A percentile compares a stretch with the other conserved stretches of the same genome.
Evolutionary conservation across 495 filamentous ascomycete genomes (phyloP).

Genomic region (Staphylotrichum longicolle): DNA sequence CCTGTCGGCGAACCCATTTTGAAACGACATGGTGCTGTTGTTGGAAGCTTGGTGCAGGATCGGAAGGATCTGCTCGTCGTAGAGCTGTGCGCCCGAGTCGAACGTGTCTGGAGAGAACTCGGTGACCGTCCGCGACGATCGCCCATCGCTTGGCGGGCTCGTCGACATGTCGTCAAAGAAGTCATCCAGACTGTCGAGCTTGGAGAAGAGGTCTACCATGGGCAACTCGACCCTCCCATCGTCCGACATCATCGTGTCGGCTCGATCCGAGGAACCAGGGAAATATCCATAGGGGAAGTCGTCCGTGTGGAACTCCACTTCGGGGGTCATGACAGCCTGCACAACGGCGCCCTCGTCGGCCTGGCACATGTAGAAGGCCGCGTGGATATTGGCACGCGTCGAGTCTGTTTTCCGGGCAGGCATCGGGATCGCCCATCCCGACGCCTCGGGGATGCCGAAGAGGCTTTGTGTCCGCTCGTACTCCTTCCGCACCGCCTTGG

Average conservation of each 20-base stretch:
- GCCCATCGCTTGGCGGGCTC: constrained; percentile 53
- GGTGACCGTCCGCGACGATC: constrained; percentile 62
- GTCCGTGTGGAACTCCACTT: constrained; percentile 88
- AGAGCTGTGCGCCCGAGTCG: constrained; percentile 79
- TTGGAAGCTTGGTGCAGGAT: constrained; percentile 71
- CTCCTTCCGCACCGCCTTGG: constrained; percentile 81
- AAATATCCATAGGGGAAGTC: constrained; percentile 84
- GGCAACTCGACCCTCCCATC: constrained; percentile 67
- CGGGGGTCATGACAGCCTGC: constrained; percentile 71
- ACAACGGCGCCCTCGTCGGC: constrained; percentile 51
- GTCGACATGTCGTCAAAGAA: constrained; percentile 73
- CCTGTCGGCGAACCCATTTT: constrained; percentile 79
- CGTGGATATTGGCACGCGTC: constrained; percentile 90
- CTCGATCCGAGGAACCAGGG: constrained; percentile 56
- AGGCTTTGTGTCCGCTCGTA: constrained; percentile 91
- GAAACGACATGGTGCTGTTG: constrained; percentile 64
- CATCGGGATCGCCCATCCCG: constrained; percentile 93
- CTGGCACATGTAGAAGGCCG: constrained; percentile 88
- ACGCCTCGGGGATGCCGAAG: constrained; percentile 94
- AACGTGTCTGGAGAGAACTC: constrained; percentile 59
- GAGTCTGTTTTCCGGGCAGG: constrained; percentile 81
- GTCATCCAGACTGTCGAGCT: constrained; percentile 89
- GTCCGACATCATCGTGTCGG: constrained; percentile 90
- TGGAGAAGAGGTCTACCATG: constrained; percentile 82
- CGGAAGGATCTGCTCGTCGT: constrained; percentile 90